Evolutionary conservation across 768 basidiomycete species (phyloP), one percentile per base, ranked within the genome.

Genomic region (Rhizopogon sp.): DNA sequence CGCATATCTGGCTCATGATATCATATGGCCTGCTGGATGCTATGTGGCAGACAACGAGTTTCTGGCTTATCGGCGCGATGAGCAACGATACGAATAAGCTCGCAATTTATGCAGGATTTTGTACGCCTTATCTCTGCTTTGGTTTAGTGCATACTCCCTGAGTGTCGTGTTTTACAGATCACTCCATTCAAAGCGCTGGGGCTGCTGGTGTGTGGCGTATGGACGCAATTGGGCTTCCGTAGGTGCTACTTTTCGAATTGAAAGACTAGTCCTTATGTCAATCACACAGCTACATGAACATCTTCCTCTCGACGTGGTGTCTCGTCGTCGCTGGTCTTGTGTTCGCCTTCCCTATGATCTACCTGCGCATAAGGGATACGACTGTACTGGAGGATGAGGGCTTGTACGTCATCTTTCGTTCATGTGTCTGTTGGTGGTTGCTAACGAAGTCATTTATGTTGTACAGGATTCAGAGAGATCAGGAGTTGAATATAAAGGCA

Each of bases 31-130:
- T 90, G 3, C 75, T 90, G 43, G 89, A 92, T 60, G 75, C 90
- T 0, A 84, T 88, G 80, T 92, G 88, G 87, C 90, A 91, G 66
- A 89, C 86, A 3, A 81, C 79, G 0, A 79, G 80, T 8, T 88
- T 89, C 66, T 89, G 87, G 87, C 74, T 87, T 64, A 87, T 88
- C 76, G 89, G 90, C 41, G 84, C 87, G 8, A 87, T 93, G 84
- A 87, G 86, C 22, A 90, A 91, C 57, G 84, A 90, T 62, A 82
- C 86, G 6, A 80, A 76, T 5, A 88, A 88, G 64, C 78, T 93
- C 17, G 89, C 89, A 0, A 79, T 89, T 64, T 85, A 90, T 62
- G 71, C 84, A 6, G 90, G 90, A 28, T 87, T 92, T 62, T 90
- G 88, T 90, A 64, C 58, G 85, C 74, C 3, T 54, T 8, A 20